Conservation (phyloP, 805 yeast genomes). For the Barnettozyma populi region DNA sequence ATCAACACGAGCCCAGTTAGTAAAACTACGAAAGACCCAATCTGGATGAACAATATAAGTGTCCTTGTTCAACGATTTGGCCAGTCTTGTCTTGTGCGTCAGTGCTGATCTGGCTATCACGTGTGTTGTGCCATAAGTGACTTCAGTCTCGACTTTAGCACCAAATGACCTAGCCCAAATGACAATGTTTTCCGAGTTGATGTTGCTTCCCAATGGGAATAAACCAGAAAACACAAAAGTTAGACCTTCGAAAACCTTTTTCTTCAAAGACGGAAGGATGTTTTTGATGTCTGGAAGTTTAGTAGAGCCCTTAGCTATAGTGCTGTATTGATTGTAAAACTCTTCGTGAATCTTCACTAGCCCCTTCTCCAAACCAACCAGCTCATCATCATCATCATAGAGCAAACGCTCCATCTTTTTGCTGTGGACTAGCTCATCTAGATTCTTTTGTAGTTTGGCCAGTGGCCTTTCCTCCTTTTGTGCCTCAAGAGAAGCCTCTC, state of each 20-base stretch:
- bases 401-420: constrained; percentile 37
- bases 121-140: constrained; percentile 74
- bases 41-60: constrained; percentile 83
- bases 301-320: constrained; percentile 16
- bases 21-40: constrained; percentile 86
- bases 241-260: constrained; percentile 58
- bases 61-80: constrained; percentile 50
- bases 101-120: constrained; percentile 76
- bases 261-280: constrained; percentile 75
- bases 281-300: constrained; percentile 57
- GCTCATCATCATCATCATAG: constrained; percentile 77
- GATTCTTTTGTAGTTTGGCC: constrained; percentile 72
- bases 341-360: constrained; percentile 58
- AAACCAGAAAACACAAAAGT: constrained; percentile 81
- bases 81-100: constrained; percentile 81
- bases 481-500: constrained; percentile 67
- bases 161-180: constrained; percentile 93
- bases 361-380: constrained; percentile 55
- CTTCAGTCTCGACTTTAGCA: constrained; percentile 71
- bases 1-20: constrained; percentile 67
- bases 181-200: constrained; percentile 79
- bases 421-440: constrained; percentile 36
- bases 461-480: constrained; percentile 81
- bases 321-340: constrained; percentile 47
- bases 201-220: constrained; percentile 74